These are phyloP conservation scores for Sporothrix brunneoviolacea DNA, from an alignment of 2,329 filamentous ascomycete species.

Conservation along the genomic window DNA sequence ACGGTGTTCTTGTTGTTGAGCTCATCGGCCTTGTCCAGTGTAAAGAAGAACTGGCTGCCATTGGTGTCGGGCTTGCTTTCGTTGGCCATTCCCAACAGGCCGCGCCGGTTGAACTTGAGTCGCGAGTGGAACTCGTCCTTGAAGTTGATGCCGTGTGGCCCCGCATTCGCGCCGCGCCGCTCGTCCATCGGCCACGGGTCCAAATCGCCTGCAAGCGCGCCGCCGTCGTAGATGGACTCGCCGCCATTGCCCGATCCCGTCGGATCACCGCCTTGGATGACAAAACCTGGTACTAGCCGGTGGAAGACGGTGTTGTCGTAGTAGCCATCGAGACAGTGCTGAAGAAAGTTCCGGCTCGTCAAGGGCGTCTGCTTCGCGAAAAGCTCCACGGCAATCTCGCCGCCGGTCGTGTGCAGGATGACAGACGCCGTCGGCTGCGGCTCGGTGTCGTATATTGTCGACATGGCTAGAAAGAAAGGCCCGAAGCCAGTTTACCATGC, in stretches of 20 bases:
- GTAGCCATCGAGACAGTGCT: constrained; percentile 90
- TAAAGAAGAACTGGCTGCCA: constrained; percentile 96
- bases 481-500: no score
- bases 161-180: constrained; percentile 54
- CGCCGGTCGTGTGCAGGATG: constrained; percentile 80
- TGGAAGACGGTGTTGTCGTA: constrained; percentile 94
- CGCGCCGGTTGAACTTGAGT: constrained; percentile 86
- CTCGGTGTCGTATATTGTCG: constrained; percentile 86
- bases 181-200: constrained; percentile 67
- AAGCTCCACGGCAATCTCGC: constrained; percentile 84
- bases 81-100: constrained; percentile 94
- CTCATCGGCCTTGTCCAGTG: constrained; percentile 76
- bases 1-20: constrained; percentile 85
- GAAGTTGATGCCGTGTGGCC: constrained; percentile 53
- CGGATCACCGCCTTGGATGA: constrained; percentile 90
- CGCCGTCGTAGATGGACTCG: constrained; percentile 85
- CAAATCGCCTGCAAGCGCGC: constrained; percentile 63
- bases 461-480: constrained; percentile 51
- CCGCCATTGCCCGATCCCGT: constrained; percentile 89
- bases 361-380: constrained; percentile 93
- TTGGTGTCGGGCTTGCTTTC: constrained; percentile 71
- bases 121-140: constrained; percentile 87
- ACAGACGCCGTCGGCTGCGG: constrained; percentile 90
- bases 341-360: constrained; percentile 89
- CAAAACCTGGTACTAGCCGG: constrained; percentile 83